phyloP scores from a whole-genome alignment of 78 protist genomes.

The Guillardia theta region DNA sequence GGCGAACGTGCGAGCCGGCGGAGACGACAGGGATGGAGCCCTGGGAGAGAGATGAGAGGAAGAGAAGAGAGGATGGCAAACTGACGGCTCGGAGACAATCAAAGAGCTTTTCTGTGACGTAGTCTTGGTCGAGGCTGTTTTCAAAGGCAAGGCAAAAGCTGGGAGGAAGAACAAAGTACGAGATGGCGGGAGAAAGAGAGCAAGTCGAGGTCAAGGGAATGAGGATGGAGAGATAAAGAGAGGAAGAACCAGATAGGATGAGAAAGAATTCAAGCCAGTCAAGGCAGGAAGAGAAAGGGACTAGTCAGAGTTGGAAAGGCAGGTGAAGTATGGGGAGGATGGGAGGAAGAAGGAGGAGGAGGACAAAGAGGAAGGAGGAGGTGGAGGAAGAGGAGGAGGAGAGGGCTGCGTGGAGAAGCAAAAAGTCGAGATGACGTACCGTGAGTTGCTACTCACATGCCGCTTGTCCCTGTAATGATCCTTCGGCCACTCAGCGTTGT shows the following conservation, averaged over 20 bases:
- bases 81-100: background rate
- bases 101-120: slow-evolving; percentile 7
- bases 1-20: slow-evolving; percentile 7
- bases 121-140: background rate
- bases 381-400: background rate
- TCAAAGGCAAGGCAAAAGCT: background rate
- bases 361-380: too few species aligned
- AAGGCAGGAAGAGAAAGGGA: too few species aligned
- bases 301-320: too few species aligned
- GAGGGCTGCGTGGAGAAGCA: background rate
- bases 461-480: background rate
- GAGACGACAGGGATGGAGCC: background rate
- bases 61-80: background rate
- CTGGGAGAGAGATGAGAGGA: background rate
- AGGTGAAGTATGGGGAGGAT: too few species aligned
- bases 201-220: too few species aligned
- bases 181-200: too few species aligned
- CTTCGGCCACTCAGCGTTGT: background rate
- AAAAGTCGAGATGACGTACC: background rate
- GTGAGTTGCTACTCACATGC: background rate
- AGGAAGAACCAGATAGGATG: too few species aligned
- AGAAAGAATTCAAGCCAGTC: too few species aligned
- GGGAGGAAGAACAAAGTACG: too few species aligned
- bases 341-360: too few species aligned
- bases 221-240: too few species aligned